Evolutionary conservation across 257 asterid species (phyloP).

Genomic region (Cynanchum wilfordii): DNA sequence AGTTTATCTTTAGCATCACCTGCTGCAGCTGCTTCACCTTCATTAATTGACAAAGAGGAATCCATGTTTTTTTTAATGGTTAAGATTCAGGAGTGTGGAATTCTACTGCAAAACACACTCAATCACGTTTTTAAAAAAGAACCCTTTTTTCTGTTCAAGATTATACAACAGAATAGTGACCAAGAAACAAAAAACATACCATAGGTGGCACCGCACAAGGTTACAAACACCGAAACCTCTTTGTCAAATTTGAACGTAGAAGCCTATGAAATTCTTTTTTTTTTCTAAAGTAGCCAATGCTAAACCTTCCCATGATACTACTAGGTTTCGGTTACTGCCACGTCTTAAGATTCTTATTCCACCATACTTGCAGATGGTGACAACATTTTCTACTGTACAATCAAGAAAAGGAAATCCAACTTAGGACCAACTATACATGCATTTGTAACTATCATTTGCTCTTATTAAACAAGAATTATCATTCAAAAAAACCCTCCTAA

Average conservation of each 20-base stretch:
- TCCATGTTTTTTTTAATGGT: slow-evolving; percentile 19
- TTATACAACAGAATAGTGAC: not conserved
- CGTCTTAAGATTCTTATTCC: not conserved
- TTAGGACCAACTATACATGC: not conserved
- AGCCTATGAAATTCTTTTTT: not conserved
- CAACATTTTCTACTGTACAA: not conserved
- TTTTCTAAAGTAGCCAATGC: not conserved
- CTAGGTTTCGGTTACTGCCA: not conserved
- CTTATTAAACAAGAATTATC: not conserved
- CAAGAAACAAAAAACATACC: not conserved
- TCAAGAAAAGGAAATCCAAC: not conserved
- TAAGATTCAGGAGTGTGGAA: slow-evolving; percentile 39
- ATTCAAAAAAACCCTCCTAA: not conserved
- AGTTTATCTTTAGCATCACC: slow-evolving; percentile 21
- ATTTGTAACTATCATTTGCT: not conserved
- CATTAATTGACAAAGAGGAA: slow-evolving; percentile 11
- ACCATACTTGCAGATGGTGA: not conserved
- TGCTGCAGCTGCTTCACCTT: slow-evolving; percentile 5
- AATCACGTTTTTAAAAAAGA: slow-evolving; percentile 3
- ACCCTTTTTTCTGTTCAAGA: not conserved
- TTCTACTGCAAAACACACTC: slow-evolving; percentile 21
- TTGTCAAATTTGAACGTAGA: slow-evolving; percentile 9
- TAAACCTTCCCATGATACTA: not conserved
- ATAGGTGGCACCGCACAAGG: slow-evolving; percentile 9
- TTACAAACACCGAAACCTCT: not conserved